Percentiles rank a stretch among this genome's conserved stretches.
Evolutionary conservation across 2,329 filamentous ascomycete genomes (phyloP).

Genomic region (Microdochium trichocladiopsis): DNA sequence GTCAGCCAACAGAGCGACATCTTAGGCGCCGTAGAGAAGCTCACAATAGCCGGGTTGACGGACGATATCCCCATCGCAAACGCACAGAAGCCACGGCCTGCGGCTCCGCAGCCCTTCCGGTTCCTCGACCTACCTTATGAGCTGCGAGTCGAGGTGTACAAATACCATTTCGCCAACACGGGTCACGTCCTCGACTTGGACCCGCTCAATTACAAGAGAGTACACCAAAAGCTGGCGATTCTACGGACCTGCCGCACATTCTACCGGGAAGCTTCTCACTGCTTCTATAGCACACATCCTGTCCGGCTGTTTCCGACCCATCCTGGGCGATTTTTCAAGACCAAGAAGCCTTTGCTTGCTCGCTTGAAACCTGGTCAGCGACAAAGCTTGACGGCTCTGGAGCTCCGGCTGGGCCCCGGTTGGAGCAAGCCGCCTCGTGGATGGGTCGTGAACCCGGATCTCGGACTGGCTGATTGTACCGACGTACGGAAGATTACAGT

Average conservation of each 20-base stretch:
- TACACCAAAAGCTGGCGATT: slow-evolving; percentile 52
- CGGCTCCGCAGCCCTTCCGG: slow-evolving; percentile 39
- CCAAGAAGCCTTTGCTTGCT: slow-evolving; percentile 63
- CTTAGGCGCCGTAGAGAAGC: background rate
- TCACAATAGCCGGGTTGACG: background rate
- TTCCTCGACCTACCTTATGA: slow-evolving; percentile 65
- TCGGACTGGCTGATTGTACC: slow-evolving; percentile 57
- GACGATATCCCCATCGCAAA: background rate
- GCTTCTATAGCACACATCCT: slow-evolving; percentile 56
- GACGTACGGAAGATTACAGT: slow-evolving; percentile 55
- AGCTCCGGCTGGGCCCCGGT: slow-evolving; percentile 66
- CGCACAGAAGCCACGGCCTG: background rate
- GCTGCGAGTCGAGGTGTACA: slow-evolving; percentile 63
- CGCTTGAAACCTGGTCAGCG: slow-evolving; percentile 57
- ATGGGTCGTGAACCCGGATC: slow-evolving; percentile 59
- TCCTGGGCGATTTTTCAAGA: slow-evolving; percentile 62
- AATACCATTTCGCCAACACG: slow-evolving; percentile 48
- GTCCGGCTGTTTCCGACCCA: slow-evolving; percentile 62
- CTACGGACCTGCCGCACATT: slow-evolving; percentile 55
- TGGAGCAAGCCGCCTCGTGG: slow-evolving; percentile 64
- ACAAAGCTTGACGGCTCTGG: slow-evolving; percentile 52
- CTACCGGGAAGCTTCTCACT: slow-evolving; percentile 55
- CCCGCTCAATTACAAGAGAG: slow-evolving; percentile 54
- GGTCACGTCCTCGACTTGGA: slow-evolving; percentile 58
- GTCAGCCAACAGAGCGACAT: background rate